phyloP scores from a whole-genome alignment of 2,329 filamentous ascomycete genomes.

The Pseudogymnoascus sp. region DNA sequence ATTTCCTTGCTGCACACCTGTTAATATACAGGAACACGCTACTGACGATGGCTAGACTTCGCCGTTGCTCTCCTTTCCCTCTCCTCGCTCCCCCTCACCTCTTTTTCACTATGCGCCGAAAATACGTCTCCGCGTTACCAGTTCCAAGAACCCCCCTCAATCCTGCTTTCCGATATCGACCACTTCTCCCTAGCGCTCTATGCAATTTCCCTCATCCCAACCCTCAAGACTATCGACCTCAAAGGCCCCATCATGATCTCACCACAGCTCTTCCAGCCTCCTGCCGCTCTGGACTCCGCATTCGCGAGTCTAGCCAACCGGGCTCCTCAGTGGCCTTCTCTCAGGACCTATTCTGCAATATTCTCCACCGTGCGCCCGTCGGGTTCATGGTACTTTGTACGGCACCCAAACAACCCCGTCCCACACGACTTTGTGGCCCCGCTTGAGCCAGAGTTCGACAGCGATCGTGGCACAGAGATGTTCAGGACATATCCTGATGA shows the following conservation, averaged over 20 bases:
- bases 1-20: neutral
- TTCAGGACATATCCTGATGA: constrained; percentile 11
- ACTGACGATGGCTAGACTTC: neutral
- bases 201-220: constrained; percentile 8
- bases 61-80: constrained; percentile 2
- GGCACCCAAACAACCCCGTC: constrained; percentile 1
- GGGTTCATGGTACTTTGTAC: constrained; percentile 11
- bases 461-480: neutral
- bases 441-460: neutral
- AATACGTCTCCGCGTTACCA: neutral
- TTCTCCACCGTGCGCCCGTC: neutral
- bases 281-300: neutral
- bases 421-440: neutral
- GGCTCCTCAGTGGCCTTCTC: constrained; percentile 2
- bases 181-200: constrained; percentile 10
- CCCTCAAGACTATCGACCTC: constrained; percentile 8
- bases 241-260: constrained; percentile 12
- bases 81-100: constrained; percentile 2
- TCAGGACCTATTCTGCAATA: neutral
- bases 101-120: neutral
- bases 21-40: neutral
- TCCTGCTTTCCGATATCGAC: neutral
- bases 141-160: neutral
- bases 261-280: constrained; percentile 7
- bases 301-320: neutral